A percentile compares a stretch with the other conserved stretches of the same genome.
Conservation (phyloP, 169 alveolate species). For the Perkinsus olseni region DNA sequence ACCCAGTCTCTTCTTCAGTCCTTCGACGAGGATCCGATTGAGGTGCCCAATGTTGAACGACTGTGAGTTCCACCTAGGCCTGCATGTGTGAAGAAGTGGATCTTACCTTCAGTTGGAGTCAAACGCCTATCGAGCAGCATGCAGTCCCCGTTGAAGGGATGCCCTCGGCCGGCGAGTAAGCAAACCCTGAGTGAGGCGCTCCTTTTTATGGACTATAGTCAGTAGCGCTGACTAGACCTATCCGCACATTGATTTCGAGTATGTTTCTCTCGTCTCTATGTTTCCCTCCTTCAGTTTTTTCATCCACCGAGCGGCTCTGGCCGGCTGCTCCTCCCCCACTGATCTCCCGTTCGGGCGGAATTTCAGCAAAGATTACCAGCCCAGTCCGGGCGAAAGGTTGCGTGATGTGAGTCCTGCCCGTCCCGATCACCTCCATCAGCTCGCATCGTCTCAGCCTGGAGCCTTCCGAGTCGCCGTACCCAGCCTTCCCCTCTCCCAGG, state of each 20-base stretch:
- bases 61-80: not conserved
- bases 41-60: not conserved
- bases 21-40: not conserved
- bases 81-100: not conserved
- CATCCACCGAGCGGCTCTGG: not conserved
- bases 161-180: not conserved
- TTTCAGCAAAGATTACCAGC: not conserved
- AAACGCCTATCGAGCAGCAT: not conserved
- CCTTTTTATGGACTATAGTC: not conserved
- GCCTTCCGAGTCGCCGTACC: not conserved
- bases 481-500: not conserved
- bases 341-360: not conserved
- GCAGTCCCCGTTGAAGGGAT: not conserved
- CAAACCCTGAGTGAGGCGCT: too few relatives aligned
- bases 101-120: not conserved
- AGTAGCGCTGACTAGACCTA: too few relatives aligned
- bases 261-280: too few relatives aligned
- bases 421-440: not conserved
- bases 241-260: too few relatives aligned
- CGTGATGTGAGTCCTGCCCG: not conserved
- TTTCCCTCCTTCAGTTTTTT: not conserved
- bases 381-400: not conserved
- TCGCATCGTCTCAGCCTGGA: not conserved
- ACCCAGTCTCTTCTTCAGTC: not conserved
- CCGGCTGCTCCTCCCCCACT: not conserved